phyloP scores from a whole-genome alignment of 371 early-diverging fungal genomes.

The Circinella umbellata region DNA sequence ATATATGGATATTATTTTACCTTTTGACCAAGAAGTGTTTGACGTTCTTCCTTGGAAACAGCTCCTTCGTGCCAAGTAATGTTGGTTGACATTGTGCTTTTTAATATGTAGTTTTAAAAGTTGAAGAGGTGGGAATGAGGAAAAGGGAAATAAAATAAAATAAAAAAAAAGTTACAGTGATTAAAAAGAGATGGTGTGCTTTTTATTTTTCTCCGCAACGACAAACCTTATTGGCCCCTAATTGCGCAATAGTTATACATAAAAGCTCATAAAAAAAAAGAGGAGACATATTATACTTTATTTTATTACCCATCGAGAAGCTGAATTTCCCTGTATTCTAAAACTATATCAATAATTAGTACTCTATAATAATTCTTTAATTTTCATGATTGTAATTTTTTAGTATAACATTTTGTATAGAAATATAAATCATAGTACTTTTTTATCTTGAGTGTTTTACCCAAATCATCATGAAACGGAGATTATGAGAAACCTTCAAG shows the following conservation, averaged over 20 bases:
- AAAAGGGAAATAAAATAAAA: not conserved
- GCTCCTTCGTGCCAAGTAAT: constrained; percentile 91
- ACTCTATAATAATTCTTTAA: not conserved
- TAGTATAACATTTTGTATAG: not conserved
- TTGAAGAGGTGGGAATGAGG: not conserved
- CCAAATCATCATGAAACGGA: no score
- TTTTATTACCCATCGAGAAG: no score
- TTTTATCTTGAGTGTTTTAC: no score
- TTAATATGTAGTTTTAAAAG: no score
- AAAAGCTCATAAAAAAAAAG: no score
- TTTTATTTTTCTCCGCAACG: not conserved
- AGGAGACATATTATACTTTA: no score
- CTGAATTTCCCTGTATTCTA: not conserved
- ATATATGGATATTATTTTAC: constrained; percentile 23
- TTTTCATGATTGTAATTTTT: not conserved
- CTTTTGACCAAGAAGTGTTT: constrained; percentile 74
- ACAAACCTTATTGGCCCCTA: constrained; percentile 6
- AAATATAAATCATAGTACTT: no score
- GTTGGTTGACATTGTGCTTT: constrained; percentile 69
- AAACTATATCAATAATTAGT: not conserved
- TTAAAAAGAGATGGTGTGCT: not conserved
- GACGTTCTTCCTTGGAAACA: constrained; percentile 79
- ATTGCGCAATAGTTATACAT: constrained; percentile 1
- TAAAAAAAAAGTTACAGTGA: constrained; percentile 1
- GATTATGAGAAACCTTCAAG: no score